Evolutionary conservation across 345 rosid genomes (phyloP).

Genomic region (Brassica cretica): DNA sequence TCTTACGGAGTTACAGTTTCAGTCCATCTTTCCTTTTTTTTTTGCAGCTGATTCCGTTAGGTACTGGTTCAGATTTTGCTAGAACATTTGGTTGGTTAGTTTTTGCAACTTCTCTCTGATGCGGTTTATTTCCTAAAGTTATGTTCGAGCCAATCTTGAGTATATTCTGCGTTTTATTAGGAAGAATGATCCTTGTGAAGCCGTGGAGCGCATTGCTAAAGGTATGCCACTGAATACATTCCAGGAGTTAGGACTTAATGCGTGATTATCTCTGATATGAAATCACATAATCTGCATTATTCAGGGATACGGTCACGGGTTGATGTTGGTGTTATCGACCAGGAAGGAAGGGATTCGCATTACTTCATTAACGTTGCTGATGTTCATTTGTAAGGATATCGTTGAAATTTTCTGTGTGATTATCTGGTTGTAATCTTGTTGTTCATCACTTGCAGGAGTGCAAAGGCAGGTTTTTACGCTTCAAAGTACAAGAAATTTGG

Average conservation of each 20-base stretch:
- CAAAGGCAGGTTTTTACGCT: conserved; percentile 93
- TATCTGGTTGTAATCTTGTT: conserved; percentile 4
- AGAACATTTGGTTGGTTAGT: conserved; percentile 96
- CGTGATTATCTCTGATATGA: conserved; percentile 7
- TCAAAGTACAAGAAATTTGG: conserved; percentile 89
- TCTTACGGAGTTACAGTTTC: not conserved
- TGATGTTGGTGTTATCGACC: conserved; percentile 72
- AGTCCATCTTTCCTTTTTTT: not conserved
- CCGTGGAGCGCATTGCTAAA: conserved; percentile 74
- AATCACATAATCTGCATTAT: conserved; percentile 14
- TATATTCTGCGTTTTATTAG: conserved; percentile 42
- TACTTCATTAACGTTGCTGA: conserved; percentile 95
- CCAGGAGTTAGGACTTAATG: not conserved
- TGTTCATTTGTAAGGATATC: conserved; percentile 74
- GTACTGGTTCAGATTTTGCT: conserved; percentile 96
- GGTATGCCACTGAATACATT: conserved; percentile 48
- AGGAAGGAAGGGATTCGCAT: conserved; percentile 59
- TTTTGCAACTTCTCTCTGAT: conserved; percentile 24
- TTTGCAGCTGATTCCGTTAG: conserved; percentile 81
- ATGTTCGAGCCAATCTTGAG: conserved; percentile 3
- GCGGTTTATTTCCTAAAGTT: not conserved
- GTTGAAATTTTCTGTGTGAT: conserved; percentile 11
- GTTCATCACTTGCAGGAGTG: conserved; percentile 65
- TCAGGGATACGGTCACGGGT: conserved; percentile 67
- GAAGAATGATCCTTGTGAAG: conserved; percentile 85